Evolutionary conservation across 1,284 basidiomycete genomes (phyloP), one percentile per base, ranked within the genome.

Genomic region (Golubevia sp.): DNA sequence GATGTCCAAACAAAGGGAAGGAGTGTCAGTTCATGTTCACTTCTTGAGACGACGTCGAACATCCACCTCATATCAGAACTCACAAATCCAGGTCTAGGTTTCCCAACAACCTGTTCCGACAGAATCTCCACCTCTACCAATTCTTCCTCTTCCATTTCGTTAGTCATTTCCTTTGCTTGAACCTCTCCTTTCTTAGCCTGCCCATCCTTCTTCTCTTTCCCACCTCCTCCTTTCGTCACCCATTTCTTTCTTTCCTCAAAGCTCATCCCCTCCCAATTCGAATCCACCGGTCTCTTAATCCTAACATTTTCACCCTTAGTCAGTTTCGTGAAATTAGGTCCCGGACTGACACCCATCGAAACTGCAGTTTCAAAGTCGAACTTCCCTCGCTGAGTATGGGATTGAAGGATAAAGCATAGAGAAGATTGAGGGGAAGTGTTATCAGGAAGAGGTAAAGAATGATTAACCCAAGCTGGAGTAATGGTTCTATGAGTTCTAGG

Each of bases 241-340:
- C 88, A 55, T 26, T 68, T 64, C 21, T 80, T 81, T 68, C 88
- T 88, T 74, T 86, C 88, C 49, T 86, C 84, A 79, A 91, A 93
- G 74, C 91, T 88, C 76, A 91, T 88, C 20, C 5, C 30, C 30
- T 5, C 4, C 30, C 30, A 34, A 34, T 5, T 34, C 11, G 4
- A 3, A 34, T 34, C 30, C 30, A 5, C 11, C 11, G 30, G 30
- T 34, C 30, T 74, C 34, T 69, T 21, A 15, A 80, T 61, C 1
- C 27, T 53, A 49, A 80, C 59, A n/a, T 67, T 57, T 21, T 73
- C 61, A n/a, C 77, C 79, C 18, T 53, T 58, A 13, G 74, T 66
- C 38, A 82, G 61, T 6, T 57, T 61, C 3, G 63, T 63, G 53
- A 68, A 76, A 15, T 49, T 57, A 8, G 68, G 66, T 11, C 77